Evolutionary conservation across 2,329 filamentous ascomycete species (phyloP).

Genomic region (Eutypa lata): DNA sequence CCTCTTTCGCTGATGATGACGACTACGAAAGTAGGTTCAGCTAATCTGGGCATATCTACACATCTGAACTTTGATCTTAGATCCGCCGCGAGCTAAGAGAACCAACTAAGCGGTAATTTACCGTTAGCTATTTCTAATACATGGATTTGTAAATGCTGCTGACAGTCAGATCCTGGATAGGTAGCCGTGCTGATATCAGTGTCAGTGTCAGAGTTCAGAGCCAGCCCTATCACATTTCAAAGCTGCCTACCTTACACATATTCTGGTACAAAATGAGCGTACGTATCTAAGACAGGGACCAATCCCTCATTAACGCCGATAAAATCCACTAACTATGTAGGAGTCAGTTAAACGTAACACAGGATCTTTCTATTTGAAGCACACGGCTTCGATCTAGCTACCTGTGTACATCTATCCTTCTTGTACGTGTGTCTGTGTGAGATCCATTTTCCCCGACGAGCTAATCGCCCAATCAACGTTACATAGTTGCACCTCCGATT

Average conservation of each 20-base stretch:
- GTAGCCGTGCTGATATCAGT: too few relatives aligned
- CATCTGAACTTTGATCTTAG: too few relatives aligned
- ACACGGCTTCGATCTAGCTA: background rate
- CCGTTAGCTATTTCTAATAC: too few relatives aligned
- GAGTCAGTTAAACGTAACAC: background rate
- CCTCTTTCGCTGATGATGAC: too few relatives aligned
- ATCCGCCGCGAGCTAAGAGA: too few relatives aligned
- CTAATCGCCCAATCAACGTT: background rate
- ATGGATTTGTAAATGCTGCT: too few relatives aligned
- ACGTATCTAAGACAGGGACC: background rate
- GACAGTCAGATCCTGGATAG: too few relatives aligned
- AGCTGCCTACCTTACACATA: too few relatives aligned
- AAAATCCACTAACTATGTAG: background rate
- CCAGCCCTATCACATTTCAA: background rate
- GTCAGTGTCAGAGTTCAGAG: background rate
- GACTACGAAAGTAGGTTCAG: too few relatives aligned
- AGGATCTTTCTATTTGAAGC: background rate
- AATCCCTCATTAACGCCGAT: background rate
- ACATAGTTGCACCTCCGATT: background rate
- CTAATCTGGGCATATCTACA: too few relatives aligned
- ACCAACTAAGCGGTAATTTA: too few relatives aligned
- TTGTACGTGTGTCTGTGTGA: background rate
- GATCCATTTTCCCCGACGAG: constrained; percentile 1
- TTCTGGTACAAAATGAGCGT: too few relatives aligned
- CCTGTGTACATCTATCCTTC: background rate